Conservation (phyloP, 192 early-diverging fungal species). For the Neocallimastix lanati region DNA sequence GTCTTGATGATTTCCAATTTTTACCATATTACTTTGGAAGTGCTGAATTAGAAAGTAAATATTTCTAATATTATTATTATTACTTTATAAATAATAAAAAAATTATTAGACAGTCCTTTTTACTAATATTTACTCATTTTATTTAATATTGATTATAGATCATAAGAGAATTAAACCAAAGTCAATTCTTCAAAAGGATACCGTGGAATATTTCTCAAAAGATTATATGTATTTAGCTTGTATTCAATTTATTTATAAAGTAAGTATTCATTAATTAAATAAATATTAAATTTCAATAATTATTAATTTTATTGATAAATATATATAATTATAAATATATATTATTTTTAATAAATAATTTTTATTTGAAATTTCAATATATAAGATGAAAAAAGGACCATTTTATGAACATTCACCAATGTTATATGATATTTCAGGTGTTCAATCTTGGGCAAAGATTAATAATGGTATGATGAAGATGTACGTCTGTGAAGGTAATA, state of each 20-base stretch:
- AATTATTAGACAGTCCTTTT: too few species aligned
- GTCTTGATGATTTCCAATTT: conserved; percentile 93
- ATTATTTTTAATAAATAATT: too few species aligned
- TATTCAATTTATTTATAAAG: conserved; percentile 58
- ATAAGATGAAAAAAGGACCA: conserved; percentile 42
- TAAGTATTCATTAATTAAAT: too few species aligned
- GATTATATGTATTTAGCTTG: conserved; percentile 78
- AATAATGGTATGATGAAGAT: conserved; percentile 17
- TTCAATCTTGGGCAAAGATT: conserved; percentile 52
- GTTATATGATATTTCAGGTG: conserved; percentile 60
- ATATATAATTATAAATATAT: too few species aligned
- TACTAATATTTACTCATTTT: too few species aligned
- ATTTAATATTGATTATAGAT: conserved; percentile 17
- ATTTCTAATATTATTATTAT: too few species aligned
- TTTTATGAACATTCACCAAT: conserved; percentile 60
- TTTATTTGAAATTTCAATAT: too few species aligned
- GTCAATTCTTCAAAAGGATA: conserved; percentile 39
- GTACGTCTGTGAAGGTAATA: conserved; percentile 33
- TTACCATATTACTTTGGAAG: conserved; percentile 87
- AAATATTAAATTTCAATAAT: too few species aligned
- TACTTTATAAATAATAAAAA: too few species aligned
- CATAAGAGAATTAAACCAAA: conserved; percentile 57
- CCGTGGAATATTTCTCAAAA: conserved; percentile 31
- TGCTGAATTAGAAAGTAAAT: conserved; percentile 55
- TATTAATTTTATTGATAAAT: too few species aligned